Conservation (phyloP, 768 basidiomycete genomes). For the Pholiota conissans region DNA sequence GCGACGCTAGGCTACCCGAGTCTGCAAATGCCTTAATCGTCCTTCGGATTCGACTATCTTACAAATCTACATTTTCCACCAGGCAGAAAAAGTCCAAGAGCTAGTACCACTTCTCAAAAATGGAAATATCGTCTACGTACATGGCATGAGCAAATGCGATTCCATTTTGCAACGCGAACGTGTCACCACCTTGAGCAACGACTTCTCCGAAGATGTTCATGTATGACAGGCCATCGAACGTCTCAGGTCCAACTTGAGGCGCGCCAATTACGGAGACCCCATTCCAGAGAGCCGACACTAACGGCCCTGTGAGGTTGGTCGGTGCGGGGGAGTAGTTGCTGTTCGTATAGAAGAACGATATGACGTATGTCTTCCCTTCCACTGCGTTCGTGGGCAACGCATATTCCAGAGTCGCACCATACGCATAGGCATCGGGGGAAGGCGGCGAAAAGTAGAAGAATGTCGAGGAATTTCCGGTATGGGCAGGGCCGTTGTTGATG, state of each 20-base stretch:
- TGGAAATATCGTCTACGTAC: constrained; percentile 1
- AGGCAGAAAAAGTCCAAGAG: background rate
- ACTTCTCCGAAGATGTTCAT: background rate
- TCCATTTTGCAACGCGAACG: constrained; percentile 1
- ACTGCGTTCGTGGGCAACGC: constrained; percentile 4
- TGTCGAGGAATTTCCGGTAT: constrained; percentile 6
- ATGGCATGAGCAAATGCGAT: background rate
- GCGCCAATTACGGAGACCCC: background rate
- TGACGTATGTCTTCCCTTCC: constrained; percentile 11
- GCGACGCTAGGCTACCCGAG: too few relatives aligned
- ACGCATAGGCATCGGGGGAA: background rate
- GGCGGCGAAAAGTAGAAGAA: background rate
- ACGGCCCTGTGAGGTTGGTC: background rate
- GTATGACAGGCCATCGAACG: background rate
- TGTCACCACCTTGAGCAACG: background rate
- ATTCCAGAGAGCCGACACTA: background rate
- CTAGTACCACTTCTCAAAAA: constrained; percentile 6
- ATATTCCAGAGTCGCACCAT: constrained; percentile 10
- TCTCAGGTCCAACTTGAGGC: background rate
- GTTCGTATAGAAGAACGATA: constrained; percentile 14
- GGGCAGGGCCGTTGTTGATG: constrained; percentile 7
- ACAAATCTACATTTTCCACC: background rate
- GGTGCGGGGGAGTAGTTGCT: background rate
- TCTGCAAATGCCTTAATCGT: too few relatives aligned
- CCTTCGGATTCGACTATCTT: background rate